Evolutionary conservation across 768 basidiomycete species (phyloP).

Genomic region (Royoungia palumana): DNA sequence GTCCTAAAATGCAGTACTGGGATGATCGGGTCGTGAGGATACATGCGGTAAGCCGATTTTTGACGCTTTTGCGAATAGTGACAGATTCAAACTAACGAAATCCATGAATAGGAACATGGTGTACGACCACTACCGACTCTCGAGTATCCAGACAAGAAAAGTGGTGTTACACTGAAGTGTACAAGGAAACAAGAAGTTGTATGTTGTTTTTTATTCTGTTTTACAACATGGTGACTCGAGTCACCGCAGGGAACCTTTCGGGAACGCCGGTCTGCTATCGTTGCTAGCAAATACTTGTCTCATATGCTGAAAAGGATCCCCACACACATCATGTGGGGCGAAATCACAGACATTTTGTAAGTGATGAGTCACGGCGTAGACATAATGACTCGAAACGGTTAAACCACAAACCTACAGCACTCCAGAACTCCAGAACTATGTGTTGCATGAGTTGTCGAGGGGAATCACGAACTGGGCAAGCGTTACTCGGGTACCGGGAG

Average conservation of each 20-base stretch:
- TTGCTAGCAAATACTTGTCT: neutral
- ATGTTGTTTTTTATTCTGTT: neutral
- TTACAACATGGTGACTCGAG: neutral
- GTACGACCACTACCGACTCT: slow-evolving; percentile 4
- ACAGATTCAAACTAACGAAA: too few relatives aligned
- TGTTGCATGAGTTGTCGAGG: neutral
- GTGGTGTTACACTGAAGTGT: slow-evolving; percentile 6
- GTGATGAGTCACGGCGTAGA: neutral
- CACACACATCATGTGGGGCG: slow-evolving; percentile 3
- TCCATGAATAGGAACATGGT: slow-evolving; percentile 1
- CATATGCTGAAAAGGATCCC: neutral
- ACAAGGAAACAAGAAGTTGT: slow-evolving; percentile 3
- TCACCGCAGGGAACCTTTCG: neutral
- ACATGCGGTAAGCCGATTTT: neutral
- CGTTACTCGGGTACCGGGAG: neutral
- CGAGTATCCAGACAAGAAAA: slow-evolving; percentile 1
- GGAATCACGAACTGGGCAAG: slow-evolving; percentile 2
- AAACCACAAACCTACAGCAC: neutral
- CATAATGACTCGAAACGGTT: too few relatives aligned
- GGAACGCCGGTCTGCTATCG: neutral
- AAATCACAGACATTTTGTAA: neutral
- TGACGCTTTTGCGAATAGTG: too few relatives aligned
- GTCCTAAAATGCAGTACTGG: neutral
- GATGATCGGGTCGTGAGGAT: slow-evolving; percentile 7
- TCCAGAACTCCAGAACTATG: neutral